Evolutionary conservation across 129 eudicot species (phyloP).

Genomic region (Lactuca sativa): DNA sequence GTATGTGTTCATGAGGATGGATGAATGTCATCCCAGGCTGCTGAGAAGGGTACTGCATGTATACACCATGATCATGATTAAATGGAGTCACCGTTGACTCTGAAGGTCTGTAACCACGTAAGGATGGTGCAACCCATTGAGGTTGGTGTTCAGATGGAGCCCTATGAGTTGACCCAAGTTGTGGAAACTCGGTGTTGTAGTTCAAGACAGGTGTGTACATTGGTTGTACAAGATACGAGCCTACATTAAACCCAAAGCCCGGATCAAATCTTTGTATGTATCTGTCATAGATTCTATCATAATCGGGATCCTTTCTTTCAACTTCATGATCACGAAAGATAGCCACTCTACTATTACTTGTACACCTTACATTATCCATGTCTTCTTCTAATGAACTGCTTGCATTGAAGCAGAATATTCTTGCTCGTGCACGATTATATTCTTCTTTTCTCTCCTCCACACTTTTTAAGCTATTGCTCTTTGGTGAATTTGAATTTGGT

Average conservation of each 20-base stretch:
- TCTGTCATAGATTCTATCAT: conserved; percentile 84
- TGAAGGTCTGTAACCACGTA: conserved; percentile 66
- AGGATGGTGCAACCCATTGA: conserved; percentile 69
- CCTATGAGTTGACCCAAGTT: conserved; percentile 71
- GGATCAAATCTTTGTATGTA: conserved; percentile 95
- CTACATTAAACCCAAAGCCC: conserved; percentile 85
- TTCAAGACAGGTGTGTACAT: conserved; percentile 80
- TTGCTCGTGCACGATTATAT: conserved; percentile 90
- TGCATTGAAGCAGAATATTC: conserved; percentile 68
- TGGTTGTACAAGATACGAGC: conserved; percentile 81
- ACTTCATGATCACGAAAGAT: conserved; percentile 84
- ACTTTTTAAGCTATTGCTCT: conserved; percentile 65
- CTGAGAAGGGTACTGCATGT: conserved; percentile 76
- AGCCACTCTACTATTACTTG: conserved; percentile 64
- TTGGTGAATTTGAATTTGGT: conserved; percentile 44
- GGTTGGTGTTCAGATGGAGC: conserved; percentile 66
- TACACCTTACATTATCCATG: conserved; percentile 32
- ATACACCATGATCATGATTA: conserved; percentile 51
- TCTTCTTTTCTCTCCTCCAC: conserved; percentile 99
- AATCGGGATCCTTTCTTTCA: conserved; percentile 89
- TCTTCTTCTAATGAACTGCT: conserved; percentile 21
- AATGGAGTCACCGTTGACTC: conserved; percentile 68
- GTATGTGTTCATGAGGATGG: conserved; percentile 83
- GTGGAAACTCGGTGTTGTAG: conserved; percentile 95
- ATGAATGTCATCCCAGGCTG: conserved; percentile 64